These are phyloP conservation scores for Saksenaea oblongispora DNA, from an alignment of 371 early-diverging fungal genomes.

Conservation along the genomic window DNA sequence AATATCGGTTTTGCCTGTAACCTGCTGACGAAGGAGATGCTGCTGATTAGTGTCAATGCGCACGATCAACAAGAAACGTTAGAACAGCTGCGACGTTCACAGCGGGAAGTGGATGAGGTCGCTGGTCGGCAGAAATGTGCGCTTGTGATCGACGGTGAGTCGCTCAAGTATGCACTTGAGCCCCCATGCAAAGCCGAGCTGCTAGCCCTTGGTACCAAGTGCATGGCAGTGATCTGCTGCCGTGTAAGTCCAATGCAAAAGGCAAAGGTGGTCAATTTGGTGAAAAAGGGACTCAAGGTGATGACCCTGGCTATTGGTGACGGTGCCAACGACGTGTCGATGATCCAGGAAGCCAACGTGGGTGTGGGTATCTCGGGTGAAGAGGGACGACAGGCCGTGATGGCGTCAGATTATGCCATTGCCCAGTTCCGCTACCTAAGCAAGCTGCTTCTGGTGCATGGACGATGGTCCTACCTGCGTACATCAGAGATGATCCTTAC, in stretches of 20 bases:
- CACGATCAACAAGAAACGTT: conserved; percentile 63
- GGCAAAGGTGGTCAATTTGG: conserved; percentile 75
- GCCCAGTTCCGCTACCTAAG: conserved; percentile 80
- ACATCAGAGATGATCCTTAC: conserved; percentile 77
- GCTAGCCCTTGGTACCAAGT: conserved; percentile 67
- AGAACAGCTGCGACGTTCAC: conserved; percentile 48
- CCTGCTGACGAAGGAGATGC: conserved; percentile 67
- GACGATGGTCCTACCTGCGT: conserved; percentile 84
- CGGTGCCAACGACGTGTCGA: conserved; percentile 92
- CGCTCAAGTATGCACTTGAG: conserved; percentile 81
- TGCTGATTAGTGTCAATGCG: conserved; percentile 70
- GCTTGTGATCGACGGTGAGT: conserved; percentile 91
- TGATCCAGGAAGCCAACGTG: conserved; percentile 91
- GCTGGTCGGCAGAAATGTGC: conserved; percentile 52
- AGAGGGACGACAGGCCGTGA: conserved; percentile 91
- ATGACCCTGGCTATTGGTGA: conserved; percentile 89
- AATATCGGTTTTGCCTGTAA: conserved; percentile 93
- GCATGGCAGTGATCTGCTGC: conserved; percentile 83
- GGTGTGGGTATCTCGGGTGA: conserved; percentile 93
- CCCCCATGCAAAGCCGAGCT: conserved; percentile 56
- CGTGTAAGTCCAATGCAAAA: conserved; percentile 92
- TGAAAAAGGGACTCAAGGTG: conserved; percentile 62
- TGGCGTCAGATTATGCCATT: conserved; percentile 90
- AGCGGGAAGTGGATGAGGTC: conserved; percentile 32
- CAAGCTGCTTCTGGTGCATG: conserved; percentile 76